Evolutionary conservation across 2,329 filamentous ascomycete genomes (phyloP).

Genomic region (Cercospora zeina): DNA sequence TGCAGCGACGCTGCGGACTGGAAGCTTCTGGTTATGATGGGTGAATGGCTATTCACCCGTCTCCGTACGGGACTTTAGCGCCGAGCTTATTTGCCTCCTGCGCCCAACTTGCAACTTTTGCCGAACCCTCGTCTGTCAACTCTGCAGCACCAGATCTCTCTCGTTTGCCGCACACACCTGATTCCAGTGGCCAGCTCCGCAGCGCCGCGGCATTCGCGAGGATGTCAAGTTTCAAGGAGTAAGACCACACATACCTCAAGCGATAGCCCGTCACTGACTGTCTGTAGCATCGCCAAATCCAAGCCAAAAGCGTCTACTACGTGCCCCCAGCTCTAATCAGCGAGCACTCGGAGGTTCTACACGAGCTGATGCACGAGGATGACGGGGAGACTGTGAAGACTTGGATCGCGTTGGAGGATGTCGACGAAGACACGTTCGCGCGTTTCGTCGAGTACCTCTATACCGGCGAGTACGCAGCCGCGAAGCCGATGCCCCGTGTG

Average conservation of each 20-base stretch:
- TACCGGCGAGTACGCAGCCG: slow-evolving; percentile 21
- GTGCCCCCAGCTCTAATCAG: neutral
- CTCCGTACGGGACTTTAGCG: neutral
- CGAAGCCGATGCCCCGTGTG: slow-evolving; percentile 1
- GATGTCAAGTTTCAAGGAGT: neutral
- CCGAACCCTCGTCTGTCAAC: neutral
- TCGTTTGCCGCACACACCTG: neutral
- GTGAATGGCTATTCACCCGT: neutral
- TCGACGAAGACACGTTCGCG: slow-evolving; percentile 19
- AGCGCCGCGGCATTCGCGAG: neutral
- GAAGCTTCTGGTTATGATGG: neutral
- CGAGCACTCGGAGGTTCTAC: neutral
- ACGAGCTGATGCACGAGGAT: neutral
- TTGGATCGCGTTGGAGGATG: neutral
- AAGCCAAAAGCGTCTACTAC: slow-evolving; percentile 11
- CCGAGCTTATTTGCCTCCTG: neutral
- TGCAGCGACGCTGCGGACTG: neutral
- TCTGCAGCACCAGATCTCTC: neutral
- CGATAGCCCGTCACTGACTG: neutral
- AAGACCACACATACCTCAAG: neutral
- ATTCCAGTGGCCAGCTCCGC: neutral
- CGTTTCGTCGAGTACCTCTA: slow-evolving; percentile 23
- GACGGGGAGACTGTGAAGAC: neutral
- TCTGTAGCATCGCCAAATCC: slow-evolving; percentile 9
- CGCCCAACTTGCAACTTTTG: neutral